Base-by-base conservation (phyloP, 2,329 filamentous ascomycete species). In the Cladobotryum protrusum region DNA sequence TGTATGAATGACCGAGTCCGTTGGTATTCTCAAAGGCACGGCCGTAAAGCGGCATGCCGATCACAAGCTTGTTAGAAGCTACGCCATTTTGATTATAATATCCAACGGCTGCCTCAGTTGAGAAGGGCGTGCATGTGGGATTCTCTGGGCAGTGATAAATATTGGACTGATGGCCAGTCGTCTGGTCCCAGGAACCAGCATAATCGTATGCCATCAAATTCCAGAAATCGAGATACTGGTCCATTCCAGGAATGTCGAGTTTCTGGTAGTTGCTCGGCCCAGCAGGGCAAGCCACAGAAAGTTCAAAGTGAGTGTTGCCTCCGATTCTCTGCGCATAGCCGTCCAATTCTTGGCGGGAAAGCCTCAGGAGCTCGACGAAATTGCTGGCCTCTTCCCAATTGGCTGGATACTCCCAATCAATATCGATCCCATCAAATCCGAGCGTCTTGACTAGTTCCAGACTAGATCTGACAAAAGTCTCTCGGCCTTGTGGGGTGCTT, bases 21-120 rank as follows among this genome's bases (percentile, higher is more conserved):
- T 85, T 77, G 0, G 92, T 96, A 56, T 82, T 80, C 58, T 83
- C 76, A 65, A 96, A 97, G 0, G 88, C 82, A 34, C 90, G 86
- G 1, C 92, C 92, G 64, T 96, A 97, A 12, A 97, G 73, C 2
- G 92, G 91, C 86, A 96, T 92, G 3, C 92, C 91, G 13, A 96
- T 67, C 3, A 96, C 87, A 48, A 97, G 81, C 70, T 96, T 96
- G 53, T 74, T 63, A 0, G 82, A 64, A 0, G 76, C 62, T 0
- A 96, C 82, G 6, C 85, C 84, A 12, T 78, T 76, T 1, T 70
- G 63, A 14, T 79, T 72, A 70, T 96, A 97, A 58, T 82, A 76
- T 12, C 82, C 71, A 6, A 97, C 71, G 0, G 91, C 90, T 1
- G 76, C 72, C 4, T 80, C 58, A 3, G 86, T 88, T 68, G 80